These are phyloP conservation scores for Kodamaea jinghongensis DNA, from an alignment of 805 yeast species.

Conservation along the genomic window DNA sequence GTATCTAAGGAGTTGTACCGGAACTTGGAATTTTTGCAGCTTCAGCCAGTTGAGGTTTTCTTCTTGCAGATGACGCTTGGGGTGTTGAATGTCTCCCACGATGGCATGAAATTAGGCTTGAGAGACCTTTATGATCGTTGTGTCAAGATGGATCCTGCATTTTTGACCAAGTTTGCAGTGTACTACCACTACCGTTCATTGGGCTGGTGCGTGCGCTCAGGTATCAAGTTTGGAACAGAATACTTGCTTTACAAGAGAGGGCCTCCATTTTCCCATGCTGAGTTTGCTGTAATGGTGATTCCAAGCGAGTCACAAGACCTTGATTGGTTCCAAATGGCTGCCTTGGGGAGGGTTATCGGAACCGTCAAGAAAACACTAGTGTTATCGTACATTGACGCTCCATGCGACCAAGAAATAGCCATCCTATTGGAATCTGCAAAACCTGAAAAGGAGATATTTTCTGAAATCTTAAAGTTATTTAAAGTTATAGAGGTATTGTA, in stretches of 20 bases:
- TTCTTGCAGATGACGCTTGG: slow-evolving; percentile 63
- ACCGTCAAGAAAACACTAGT: slow-evolving; percentile 82
- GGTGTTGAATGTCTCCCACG: slow-evolving; percentile 34
- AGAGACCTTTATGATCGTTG: slow-evolving; percentile 1
- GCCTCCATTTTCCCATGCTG: slow-evolving; percentile 95
- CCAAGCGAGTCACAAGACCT: slow-evolving; percentile 33
- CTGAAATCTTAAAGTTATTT: slow-evolving; percentile 40
- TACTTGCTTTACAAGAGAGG: slow-evolving; percentile 81
- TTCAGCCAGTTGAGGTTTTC: slow-evolving; percentile 73
- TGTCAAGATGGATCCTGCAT: slow-evolving; percentile 15
- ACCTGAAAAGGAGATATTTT: slow-evolving; percentile 18
- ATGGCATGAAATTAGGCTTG: slow-evolving; percentile 8
- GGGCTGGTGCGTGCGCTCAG: slow-evolving; percentile 94
- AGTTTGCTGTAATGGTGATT: slow-evolving; percentile 62
- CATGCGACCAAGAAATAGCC: background rate
- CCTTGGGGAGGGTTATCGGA: slow-evolving; percentile 76
- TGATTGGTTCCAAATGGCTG: slow-evolving; percentile 58
- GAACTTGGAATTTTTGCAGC: slow-evolving; percentile 53
- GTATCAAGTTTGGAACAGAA: slow-evolving; percentile 91
- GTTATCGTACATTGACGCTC: slow-evolving; percentile 56
- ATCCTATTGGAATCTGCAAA: background rate
- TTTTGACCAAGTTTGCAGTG: slow-evolving; percentile 60
- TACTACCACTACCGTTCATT: slow-evolving; percentile 84
- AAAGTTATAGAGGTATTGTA: slow-evolving; percentile 64
- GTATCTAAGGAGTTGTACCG: slow-evolving; percentile 13